These are phyloP conservation scores for Xylariaceae sp. DNA, from an alignment of 2,329 filamentous ascomycete species.

Conservation along the genomic window DNA sequence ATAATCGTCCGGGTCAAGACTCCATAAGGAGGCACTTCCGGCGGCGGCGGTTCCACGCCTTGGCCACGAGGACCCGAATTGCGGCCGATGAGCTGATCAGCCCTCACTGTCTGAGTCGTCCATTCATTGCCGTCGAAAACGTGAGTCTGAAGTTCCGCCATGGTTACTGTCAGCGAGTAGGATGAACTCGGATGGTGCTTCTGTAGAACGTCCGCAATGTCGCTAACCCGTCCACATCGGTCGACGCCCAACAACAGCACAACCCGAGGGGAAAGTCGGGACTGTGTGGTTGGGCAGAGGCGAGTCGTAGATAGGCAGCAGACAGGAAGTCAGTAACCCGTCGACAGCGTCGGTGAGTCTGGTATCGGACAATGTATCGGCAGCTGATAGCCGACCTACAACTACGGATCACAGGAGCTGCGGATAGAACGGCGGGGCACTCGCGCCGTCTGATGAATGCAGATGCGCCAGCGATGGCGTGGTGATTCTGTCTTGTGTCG, in stretches of 20 bases:
- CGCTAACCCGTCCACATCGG: neutral
- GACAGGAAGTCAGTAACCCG: no score
- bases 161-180: conserved; percentile 20
- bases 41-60: conserved; percentile 28
- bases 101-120: conserved; percentile 50
- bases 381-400: no score
- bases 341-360: no score
- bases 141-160: conserved; percentile 49
- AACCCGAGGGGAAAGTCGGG: no score
- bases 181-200: neutral
- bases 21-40: conserved; percentile 54
- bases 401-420: no score
- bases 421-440: no score
- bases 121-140: conserved; percentile 51
- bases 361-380: no score
- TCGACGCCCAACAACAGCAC: neutral
- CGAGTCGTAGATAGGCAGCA: neutral
- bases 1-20: conserved; percentile 74
- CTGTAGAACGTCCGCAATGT: neutral
- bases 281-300: neutral
- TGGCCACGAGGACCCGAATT: conserved; percentile 34
- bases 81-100: conserved; percentile 26
- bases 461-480: no score
- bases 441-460: no score
- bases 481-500: no score